Conservation (phyloP, 345 rosid species). For the Brassica napus region Da-Ae NC_063444.1:3624501-3625000, state of each 20-base stretch:
- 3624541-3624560: conserved; percentile 58
- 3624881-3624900: conserved; percentile 39
- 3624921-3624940: conserved; percentile 42
- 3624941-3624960: conserved; percentile 37
- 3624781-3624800: not conserved
- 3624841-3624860: conserved; percentile 49
- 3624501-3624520: conserved; percentile 90
- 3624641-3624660: conserved; percentile 24
- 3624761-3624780: not conserved
- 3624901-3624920: conserved; percentile 50
- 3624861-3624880: conserved; percentile 18
- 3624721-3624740: conserved; percentile 56
- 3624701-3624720: conserved; percentile 88
- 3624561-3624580: conserved; percentile 87
- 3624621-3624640: not conserved
- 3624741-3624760: not conserved
- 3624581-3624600: conserved; percentile 43
- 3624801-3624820: conserved; percentile 66
- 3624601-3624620: not conserved
- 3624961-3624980: conserved; percentile 44
- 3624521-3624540: conserved; percentile 79
- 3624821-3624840: conserved; percentile 67
- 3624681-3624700: conserved; percentile 95
- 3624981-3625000: conserved; percentile 64
- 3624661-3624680: conserved; percentile 96